These are phyloP conservation scores for Globisporangium apiculatum DNA, from an alignment of 352 stramenopile species.

Conservation along the genomic window DNA sequence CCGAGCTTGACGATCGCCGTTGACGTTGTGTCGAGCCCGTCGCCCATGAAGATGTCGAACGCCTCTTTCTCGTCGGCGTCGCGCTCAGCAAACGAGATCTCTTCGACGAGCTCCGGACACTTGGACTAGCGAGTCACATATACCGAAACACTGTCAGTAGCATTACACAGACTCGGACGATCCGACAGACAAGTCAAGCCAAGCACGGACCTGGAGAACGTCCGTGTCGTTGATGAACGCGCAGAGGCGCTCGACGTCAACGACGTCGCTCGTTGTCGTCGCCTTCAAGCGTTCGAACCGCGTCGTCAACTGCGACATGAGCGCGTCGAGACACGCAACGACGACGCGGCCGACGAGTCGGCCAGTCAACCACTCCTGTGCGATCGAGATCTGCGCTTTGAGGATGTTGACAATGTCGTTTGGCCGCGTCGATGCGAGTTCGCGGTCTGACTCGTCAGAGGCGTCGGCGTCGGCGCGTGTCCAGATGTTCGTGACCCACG, in stretches of 20 bases:
- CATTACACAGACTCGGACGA: background rate
- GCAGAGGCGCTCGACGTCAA: conserved; percentile 71
- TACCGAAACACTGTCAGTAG: background rate
- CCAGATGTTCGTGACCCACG: conserved; percentile 84
- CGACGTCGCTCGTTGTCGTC: background rate
- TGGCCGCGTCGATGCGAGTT: conserved; percentile 65
- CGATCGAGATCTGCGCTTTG: conserved; percentile 82
- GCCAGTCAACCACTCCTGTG: conserved; percentile 73
- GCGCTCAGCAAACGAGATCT: conserved; percentile 74
- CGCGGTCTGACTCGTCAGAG: conserved; percentile 44
- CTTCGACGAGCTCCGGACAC: conserved; percentile 73
- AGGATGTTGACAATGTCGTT: conserved; percentile 88
- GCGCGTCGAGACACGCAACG: conserved; percentile 52
- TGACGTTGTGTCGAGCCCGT: conserved; percentile 65
- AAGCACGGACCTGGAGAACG: conserved; percentile 48
- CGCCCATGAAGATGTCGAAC: conserved; percentile 71
- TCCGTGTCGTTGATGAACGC: conserved; percentile 85
- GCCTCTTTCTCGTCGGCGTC: conserved; percentile 69
- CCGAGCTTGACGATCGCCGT: conserved; percentile 78
- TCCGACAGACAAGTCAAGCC: too few relatives aligned
- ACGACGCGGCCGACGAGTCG: conserved; percentile 59
- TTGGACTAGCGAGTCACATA: conserved; percentile 35
- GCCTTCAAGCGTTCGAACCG: conserved; percentile 42
- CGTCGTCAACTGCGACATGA: conserved; percentile 71
- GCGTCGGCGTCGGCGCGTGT: conserved; percentile 25